Base-by-base conservation (phyloP, 2,329 filamentous ascomycete species). In the Coleophoma eucalyptorum region DNA sequence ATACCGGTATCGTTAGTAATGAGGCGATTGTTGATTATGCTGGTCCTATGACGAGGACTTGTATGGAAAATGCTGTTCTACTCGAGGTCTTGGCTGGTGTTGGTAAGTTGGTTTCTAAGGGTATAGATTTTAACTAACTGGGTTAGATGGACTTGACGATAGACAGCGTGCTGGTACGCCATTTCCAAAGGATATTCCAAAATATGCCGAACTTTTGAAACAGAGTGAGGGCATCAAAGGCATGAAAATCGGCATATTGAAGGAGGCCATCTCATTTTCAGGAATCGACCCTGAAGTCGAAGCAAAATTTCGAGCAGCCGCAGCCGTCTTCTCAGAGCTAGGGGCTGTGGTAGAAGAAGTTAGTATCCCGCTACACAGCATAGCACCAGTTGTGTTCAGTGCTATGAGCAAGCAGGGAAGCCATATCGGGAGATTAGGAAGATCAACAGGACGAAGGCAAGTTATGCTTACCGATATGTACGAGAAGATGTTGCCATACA, bases 11-110 rank as follows among this genome's bases (percentile, higher is more conserved):
- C 21, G 72, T 76, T 0, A 72, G 72, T 37, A 72, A 75, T 0
- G 75, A 79, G 51, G 69, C 76, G 0, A 69, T 76, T 2, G 73
- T 78, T 40, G 79, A 82, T 53, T 76, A 81, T 55, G 67, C 68
- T 1, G 75, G 76, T 0, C 74, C 75, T 0, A 65, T 79, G 19
- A 67, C 74, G 0, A 61, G 64, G 4, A 72, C 63, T 1, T 66
- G 74, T 0, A 49, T 65, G 1, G 73, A 77, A 15, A 62, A 65
- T 34, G 74, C 76, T 3, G 44, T 58, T 1, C 67, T 71, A 18
- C 61, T 79, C 0, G 70, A 78, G 45, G 70, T 64, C 0, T 71
- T 79, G 31, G 70, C 74, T 3, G 76, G 76, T 26, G 26, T 26
- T 26, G 26, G 26, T 26, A 26, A 26, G 26, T 26, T 26, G 10